These are phyloP conservation scores for Trichosanthes cucumerina DNA, from an alignment of 306 rosid genomes.

Conservation along the genomic window DNA sequence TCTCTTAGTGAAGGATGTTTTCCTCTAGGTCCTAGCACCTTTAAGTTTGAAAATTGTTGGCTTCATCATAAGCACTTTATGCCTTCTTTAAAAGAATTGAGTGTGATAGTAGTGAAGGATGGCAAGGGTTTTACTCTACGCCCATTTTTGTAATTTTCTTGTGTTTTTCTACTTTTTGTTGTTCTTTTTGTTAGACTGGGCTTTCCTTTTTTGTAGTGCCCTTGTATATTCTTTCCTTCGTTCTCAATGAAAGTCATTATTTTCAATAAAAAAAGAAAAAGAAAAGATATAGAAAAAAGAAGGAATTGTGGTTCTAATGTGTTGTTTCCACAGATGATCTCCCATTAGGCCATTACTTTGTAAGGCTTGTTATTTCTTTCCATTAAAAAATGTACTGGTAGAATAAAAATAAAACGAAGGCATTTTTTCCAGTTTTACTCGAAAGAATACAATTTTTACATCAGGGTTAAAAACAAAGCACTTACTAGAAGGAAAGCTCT, in stretches of 20 bases:
- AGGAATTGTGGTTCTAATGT: background rate
- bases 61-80: background rate
- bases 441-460: background rate
- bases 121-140: background rate
- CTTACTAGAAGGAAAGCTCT: conserved; percentile 88
- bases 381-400: background rate
- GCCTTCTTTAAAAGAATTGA: background rate
- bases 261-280: background rate
- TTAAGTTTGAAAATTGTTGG: background rate
- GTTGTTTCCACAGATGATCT: background rate
- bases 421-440: background rate
- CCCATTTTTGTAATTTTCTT: background rate
- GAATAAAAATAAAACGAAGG: background rate
- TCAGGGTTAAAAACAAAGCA: conserved; percentile 15
- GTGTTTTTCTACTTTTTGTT: background rate
- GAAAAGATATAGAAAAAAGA: background rate
- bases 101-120: background rate
- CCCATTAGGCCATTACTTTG: background rate
- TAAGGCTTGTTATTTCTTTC: background rate
- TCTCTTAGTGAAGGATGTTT: background rate
- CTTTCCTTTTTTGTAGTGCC: background rate
- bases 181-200: background rate
- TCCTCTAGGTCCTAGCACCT: background rate
- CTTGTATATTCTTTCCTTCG: background rate
- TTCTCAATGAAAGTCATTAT: background rate